Evolutionary conservation across 345 rosid genomes (phyloP).

Genomic region (Kernera saxatilis): DNA sequence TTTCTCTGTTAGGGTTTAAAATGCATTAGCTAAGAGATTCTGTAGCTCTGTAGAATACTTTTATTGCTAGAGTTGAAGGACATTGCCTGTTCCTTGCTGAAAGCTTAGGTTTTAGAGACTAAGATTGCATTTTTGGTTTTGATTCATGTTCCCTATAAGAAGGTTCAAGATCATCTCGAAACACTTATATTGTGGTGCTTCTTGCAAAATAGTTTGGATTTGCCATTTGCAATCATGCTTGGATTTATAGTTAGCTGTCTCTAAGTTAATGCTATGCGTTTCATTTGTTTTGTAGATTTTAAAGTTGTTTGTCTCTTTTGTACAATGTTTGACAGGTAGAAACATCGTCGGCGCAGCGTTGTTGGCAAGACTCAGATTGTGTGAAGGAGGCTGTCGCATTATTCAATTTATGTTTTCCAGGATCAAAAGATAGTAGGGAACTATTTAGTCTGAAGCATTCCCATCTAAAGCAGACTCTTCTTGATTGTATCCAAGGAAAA

Average conservation of each 20-base stretch:
- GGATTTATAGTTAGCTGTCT: not conserved
- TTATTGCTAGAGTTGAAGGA: not conserved
- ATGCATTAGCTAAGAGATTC: not conserved
- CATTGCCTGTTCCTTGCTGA: not conserved
- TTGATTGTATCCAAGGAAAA: constrained; percentile 52
- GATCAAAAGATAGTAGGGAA: constrained; percentile 40
- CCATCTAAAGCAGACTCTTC: constrained; percentile 41
- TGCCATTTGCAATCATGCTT: not conserved
- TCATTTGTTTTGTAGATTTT: not conserved
- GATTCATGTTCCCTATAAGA: not conserved
- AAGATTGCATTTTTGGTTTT: not conserved
- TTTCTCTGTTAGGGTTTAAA: not conserved
- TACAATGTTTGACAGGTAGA: constrained; percentile 47
- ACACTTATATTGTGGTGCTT: not conserved
- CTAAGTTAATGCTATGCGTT: not conserved
- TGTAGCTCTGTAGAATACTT: not conserved
- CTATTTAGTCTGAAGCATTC: constrained; percentile 39
- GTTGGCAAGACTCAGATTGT: constrained; percentile 51
- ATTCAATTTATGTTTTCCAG: constrained; percentile 39
- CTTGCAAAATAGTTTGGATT: not conserved
- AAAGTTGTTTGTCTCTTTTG: constrained; percentile 4
- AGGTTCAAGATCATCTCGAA: not conserved
- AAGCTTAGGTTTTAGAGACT: not conserved
- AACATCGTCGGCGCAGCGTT: constrained; percentile 45
- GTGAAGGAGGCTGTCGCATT: constrained; percentile 47